These are phyloP conservation scores for Aspergillus funiculosus DNA, from an alignment of 495 filamentous ascomycete genomes.

Conservation along the genomic window DNA sequence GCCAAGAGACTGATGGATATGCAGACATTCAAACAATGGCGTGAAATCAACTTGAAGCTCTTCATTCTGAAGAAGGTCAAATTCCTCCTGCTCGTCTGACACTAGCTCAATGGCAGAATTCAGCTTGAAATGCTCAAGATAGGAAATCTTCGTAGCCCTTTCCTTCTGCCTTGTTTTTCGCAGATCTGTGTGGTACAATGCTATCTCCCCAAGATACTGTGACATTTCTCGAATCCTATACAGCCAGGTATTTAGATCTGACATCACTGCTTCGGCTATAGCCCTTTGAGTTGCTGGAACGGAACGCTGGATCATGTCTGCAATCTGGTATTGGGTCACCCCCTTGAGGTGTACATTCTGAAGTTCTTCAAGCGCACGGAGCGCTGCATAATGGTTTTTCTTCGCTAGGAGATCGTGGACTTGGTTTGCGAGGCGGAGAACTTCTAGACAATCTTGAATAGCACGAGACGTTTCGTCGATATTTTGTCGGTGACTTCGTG, in stretches of 20 bases:
- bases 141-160: constrained; percentile 62
- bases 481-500: constrained; percentile 85
- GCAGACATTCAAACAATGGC: constrained; percentile 88
- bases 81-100: constrained; percentile 91
- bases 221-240: constrained; percentile 92
- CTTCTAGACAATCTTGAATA: constrained; percentile 84
- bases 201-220: constrained; percentile 92
- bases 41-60: constrained; percentile 91
- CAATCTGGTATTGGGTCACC: constrained; percentile 89
- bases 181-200: constrained; percentile 89
- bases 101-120: constrained; percentile 96
- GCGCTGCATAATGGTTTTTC: constrained; percentile 91
- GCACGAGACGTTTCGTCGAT: constrained; percentile 90
- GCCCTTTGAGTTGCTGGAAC: constrained; percentile 88
- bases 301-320: constrained; percentile 90
- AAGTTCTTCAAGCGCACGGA: constrained; percentile 89
- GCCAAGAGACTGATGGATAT: constrained; percentile 93
- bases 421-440: constrained; percentile 87
- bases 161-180: constrained; percentile 80
- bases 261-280: constrained; percentile 95
- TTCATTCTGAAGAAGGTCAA: constrained; percentile 89
- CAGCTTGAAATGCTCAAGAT: constrained; percentile 74
- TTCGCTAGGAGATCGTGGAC: constrained; percentile 83
- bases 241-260: constrained; percentile 95
- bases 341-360: constrained; percentile 94